Evolutionary conservation across 2,329 filamentous ascomycete species (phyloP).

Genomic region (Teratosphaeria gauchensis): DNA sequence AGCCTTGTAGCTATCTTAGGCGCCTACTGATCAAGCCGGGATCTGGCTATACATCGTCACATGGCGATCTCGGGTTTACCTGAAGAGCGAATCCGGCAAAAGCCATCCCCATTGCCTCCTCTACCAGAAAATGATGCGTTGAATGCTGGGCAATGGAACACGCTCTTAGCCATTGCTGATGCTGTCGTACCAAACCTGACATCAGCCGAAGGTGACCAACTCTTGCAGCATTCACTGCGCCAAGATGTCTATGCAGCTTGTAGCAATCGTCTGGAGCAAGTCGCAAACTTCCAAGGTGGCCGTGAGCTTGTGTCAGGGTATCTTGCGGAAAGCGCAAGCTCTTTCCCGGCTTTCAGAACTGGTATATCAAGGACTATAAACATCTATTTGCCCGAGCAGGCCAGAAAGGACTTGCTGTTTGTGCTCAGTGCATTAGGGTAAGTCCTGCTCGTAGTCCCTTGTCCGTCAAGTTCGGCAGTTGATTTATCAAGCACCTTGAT

Average conservation of each 20-base stretch:
- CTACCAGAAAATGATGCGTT: slow-evolving; percentile 19
- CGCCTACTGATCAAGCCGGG: background rate
- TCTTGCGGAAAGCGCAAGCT: slow-evolving; percentile 25
- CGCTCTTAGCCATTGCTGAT: slow-evolving; percentile 48
- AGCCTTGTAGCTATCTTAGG: background rate
- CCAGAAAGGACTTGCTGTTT: slow-evolving; percentile 40
- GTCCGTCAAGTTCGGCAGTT: background rate
- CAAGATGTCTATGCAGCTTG: slow-evolving; percentile 34
- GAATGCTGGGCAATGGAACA: slow-evolving; percentile 48
- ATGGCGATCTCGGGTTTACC: slow-evolving; percentile 1
- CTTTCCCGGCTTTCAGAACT: slow-evolving; percentile 45
- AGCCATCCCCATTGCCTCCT: slow-evolving; percentile 5
- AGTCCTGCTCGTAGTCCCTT: slow-evolving; percentile 10
- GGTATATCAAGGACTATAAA: slow-evolving; percentile 41
- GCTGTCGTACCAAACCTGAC: slow-evolving; percentile 51
- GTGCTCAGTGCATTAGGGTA: slow-evolving; percentile 47
- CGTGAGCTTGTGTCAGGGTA: slow-evolving; percentile 27
- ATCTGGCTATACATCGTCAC: background rate
- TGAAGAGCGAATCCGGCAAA: slow-evolving; percentile 8
- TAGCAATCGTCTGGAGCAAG: slow-evolving; percentile 41
- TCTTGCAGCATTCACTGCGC: slow-evolving; percentile 18
- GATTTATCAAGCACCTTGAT: background rate
- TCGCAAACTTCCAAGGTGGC: slow-evolving; percentile 30
- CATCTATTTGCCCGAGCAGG: slow-evolving; percentile 39
- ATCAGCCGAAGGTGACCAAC: slow-evolving; percentile 10